phyloP scores from a whole-genome alignment of 768 basidiomycete genomes.

The Paxillus ammoniavirescens region DNA sequence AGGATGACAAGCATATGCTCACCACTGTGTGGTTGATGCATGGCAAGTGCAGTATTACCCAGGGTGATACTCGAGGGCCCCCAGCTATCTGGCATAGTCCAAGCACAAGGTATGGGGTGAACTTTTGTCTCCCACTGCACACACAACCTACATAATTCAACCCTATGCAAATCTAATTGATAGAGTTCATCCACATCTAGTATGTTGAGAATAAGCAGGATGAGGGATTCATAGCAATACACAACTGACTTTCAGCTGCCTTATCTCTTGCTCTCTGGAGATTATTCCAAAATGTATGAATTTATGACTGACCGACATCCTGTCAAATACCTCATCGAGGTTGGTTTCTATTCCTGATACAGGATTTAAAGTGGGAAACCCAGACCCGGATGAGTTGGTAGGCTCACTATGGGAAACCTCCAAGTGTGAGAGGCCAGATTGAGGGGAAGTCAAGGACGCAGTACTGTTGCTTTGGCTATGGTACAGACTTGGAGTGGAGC shows the following conservation, averaged over 20 bases:
- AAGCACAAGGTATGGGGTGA: not conserved
- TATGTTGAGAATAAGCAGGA: not conserved
- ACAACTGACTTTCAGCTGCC: not conserved
- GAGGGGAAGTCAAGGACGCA: no score
- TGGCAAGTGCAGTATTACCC: not conserved
- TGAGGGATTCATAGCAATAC: not conserved
- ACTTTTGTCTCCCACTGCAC: slow-evolving; percentile 3
- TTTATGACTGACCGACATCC: no score
- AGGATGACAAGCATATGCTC: not conserved
- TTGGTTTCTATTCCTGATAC: no score
- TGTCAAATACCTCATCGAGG: no score
- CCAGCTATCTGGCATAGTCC: slow-evolving; percentile 5
- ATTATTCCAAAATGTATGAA: no score
- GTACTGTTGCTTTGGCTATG: no score
- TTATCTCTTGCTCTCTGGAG: not conserved
- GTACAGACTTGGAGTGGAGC: no score
- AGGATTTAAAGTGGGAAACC: no score
- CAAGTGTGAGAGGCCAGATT: no score
- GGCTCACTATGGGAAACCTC: no score
- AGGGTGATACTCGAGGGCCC: not conserved
- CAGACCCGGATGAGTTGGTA: no score
- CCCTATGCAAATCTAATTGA: not conserved
- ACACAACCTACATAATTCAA: not conserved
- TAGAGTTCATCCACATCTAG: no score
- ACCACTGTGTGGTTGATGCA: not conserved